Base-by-base conservation (phyloP, 1,139 yeast genomes). In the Geotrichum macrosporum region DNA sequence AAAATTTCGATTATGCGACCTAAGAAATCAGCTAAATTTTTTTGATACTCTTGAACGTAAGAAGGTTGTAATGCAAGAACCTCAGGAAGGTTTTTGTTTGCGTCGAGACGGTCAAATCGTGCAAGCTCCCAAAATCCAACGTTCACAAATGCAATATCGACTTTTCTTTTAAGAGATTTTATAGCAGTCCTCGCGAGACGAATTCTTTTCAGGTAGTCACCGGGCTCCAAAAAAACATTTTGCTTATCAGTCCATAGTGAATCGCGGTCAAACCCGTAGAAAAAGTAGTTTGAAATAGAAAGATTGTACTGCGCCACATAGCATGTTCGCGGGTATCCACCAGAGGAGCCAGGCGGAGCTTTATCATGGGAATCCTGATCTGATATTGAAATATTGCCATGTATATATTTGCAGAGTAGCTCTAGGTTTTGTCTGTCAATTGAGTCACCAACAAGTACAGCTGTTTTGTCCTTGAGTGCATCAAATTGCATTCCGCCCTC, bases 41-140 rank as follows among this genome's bases (percentile, higher is more conserved):
- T 24, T 16, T 37, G 35, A 32, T 52, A 52, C 32, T 44, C 44
- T 3, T 40, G 33, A 6, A 50, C 35, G 26, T 46, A 42, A n/a
- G 41, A 44, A 12, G 30, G 19, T 12, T 41, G 21, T n/a, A 50
- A 40, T 4, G 38, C 33, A 6, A 29, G 27, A 22, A 38, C 15
- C 32, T 47, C 54, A 8, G 41, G 35, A 16, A 38, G 21, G 3
- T 38, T 43, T 4, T 31, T 27, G 30, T 39, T 34, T 6, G 41
- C 26, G 26, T 47, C 47, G 6, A 50, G 39, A 16, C 53, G 48
- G 35, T 52, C 53, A 31, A 31, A 46, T 13, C 51, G 33, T 2
- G 51, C 53, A 32, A 52, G 43, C 33, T 52, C 55, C 54, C 54
- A 50, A 30, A 52, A 41, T 5, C 55, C 55, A 18, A 50, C 43